Conservation (phyloP, 805 yeast species). For the Peterozyma xylosa region DNA sequence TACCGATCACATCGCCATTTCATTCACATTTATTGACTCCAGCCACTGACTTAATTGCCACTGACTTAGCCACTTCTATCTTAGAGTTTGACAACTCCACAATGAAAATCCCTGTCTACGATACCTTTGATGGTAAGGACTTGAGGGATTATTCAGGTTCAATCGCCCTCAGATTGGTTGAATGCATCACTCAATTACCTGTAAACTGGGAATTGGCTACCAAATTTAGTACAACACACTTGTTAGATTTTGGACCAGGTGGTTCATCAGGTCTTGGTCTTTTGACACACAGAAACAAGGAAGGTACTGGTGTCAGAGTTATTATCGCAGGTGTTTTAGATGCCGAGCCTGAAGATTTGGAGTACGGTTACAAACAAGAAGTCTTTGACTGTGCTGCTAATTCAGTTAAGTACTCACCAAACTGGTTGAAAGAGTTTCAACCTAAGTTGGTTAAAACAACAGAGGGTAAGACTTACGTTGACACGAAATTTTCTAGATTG, state of each 20-base stretch:
- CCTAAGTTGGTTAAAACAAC: constrained; percentile 78
- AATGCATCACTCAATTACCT: constrained; percentile 79
- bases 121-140: constrained; percentile 80
- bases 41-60: constrained; percentile 59
- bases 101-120: constrained; percentile 81
- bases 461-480: constrained; percentile 72
- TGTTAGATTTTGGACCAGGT: constrained; percentile 98
- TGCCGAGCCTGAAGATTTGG: constrained; percentile 58
- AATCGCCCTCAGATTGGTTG: constrained; percentile 61
- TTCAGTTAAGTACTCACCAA: constrained; percentile 72
- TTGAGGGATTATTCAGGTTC: constrained; percentile 50
- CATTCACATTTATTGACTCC: constrained; percentile 79
- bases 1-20: constrained; percentile 95
- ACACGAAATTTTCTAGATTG: constrained; percentile 88
- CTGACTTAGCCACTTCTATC: constrained; percentile 54
- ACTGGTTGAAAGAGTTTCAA: constrained; percentile 85
- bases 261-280: constrained; percentile 96
- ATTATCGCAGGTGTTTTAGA: constrained; percentile 92
- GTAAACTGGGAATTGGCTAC: constrained; percentile 96
- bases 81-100: constrained; percentile 48
- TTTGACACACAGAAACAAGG: constrained; percentile 94
- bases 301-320: constrained; percentile 95
- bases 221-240: constrained; percentile 72
- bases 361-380: constrained; percentile 94
- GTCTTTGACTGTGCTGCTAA: constrained; percentile 63